Conservation (phyloP, 202 grass and related monocot genomes). For the Musa balbisiana region DNA sequence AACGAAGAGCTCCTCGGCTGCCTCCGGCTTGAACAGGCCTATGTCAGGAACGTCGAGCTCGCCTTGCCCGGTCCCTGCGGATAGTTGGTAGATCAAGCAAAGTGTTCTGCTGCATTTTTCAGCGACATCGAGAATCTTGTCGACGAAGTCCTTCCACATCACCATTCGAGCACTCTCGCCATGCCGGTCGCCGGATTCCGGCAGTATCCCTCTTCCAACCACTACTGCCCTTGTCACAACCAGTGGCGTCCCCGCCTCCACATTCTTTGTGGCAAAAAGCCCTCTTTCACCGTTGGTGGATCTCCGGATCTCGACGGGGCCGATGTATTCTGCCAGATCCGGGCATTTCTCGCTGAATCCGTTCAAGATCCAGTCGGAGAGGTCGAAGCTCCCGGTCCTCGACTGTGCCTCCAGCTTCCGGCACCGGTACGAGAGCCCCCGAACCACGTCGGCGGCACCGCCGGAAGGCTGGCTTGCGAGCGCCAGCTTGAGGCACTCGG, state of each 20-base stretch:
- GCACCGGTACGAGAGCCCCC: conserved; percentile 42
- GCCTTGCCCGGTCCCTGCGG: conserved; percentile 39
- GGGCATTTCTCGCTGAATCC: conserved; percentile 55
- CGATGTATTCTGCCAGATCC: conserved; percentile 59
- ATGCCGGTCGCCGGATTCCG: conserved; percentile 15
- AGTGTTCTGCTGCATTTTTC: conserved; percentile 54
- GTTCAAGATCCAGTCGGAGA: conserved; percentile 58
- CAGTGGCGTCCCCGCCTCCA: conserved; percentile 50
- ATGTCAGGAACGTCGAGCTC: conserved; percentile 45
- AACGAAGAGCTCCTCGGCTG: conserved; percentile 1
- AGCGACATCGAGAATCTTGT: conserved; percentile 51
- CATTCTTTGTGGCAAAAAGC: conserved; percentile 48
- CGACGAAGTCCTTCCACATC: conserved; percentile 88
- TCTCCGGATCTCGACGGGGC: conserved; percentile 57
- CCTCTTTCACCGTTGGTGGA: conserved; percentile 39
- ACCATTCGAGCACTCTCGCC: conserved; percentile 57
- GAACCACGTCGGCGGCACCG: conserved; percentile 25
- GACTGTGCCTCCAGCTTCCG: conserved; percentile 51
- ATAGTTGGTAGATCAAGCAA: conserved; percentile 46
- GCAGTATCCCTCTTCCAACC: conserved; percentile 55
- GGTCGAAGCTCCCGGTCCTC: conserved; percentile 50
- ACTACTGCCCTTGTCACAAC: conserved; percentile 60
- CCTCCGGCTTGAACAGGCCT: conserved; percentile 38
- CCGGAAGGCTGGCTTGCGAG: conserved; percentile 9
- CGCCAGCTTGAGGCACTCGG: conserved; percentile 49